Evolutionary conservation across 495 filamentous ascomycete genomes (phyloP), one percentile per base, ranked within the genome.

Genomic region (Aspergillus cavernicola): DNA sequence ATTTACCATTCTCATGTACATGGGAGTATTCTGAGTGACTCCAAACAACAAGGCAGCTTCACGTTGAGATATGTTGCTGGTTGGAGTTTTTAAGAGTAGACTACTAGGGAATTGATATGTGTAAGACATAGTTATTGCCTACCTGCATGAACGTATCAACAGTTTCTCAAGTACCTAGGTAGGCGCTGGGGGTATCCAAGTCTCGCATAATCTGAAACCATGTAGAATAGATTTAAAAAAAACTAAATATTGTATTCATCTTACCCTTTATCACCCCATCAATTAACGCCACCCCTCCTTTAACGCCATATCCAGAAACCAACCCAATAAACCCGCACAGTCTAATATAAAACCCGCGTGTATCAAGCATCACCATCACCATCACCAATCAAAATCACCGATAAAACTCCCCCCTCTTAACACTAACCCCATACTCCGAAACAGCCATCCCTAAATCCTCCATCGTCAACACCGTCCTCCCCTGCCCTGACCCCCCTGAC

Each of bases 361-460:
- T 22, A 22, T n/a, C 38, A 9, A 40, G 1, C 7, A 20, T 6
- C 8, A 1, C 8, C 18, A 12, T n/a, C 18, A 40, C 2, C 6
- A n/a, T 2, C 6, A 4, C 20, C 20, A 2, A 23, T 83, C 73
- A 97, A 61, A 2, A 23, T 83, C 73, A 97, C 61, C 92, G 83
- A 72, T 99, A 99, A 65, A 97, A 99, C 72, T 99, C 93, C 55
- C 92, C 92, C 52, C 93, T 76, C 83, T 92, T 95, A 11, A 97
- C 87, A 69, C 95, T 97, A 44, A 97, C 91, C 0, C 95, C 93
- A 73, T 96, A 97, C 73, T 97, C 93, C 0, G 88, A 86, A 16
- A 97, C 93, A 6, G 93, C 93, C 87, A 95, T 96, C 2, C 93
- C 93, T 62, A 98, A 66, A 78, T 98, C 93, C 73, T 98, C 93